Conservation (phyloP, 2,329 filamentous ascomycete genomes). For the Chalara sp. region DNA sequence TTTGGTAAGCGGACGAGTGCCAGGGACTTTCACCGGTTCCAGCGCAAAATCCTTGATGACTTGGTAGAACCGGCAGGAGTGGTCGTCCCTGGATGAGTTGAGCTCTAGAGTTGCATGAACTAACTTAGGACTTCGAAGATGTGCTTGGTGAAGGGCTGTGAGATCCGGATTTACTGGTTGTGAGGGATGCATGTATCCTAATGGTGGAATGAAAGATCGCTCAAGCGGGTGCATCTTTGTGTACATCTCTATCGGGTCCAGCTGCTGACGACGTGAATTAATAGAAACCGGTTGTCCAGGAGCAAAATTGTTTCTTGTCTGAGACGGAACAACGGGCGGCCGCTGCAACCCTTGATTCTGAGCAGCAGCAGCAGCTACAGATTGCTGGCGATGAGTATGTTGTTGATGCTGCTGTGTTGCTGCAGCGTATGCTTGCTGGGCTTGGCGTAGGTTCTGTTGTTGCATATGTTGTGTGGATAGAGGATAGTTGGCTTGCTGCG, state of each 20-base stretch:
- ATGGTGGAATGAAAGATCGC: slow-evolving; percentile 30
- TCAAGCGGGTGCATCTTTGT: slow-evolving; percentile 9
- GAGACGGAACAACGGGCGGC: too few species aligned
- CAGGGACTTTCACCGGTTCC: slow-evolving; percentile 31
- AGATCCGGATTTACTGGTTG: slow-evolving; percentile 37
- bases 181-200: slow-evolving; percentile 26
- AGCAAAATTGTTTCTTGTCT: too few species aligned
- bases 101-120: slow-evolving; percentile 12
- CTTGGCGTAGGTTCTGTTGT: too few species aligned
- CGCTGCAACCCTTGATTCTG: background rate
- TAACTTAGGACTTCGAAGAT: slow-evolving; percentile 46
- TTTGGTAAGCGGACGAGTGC: slow-evolving; percentile 24
- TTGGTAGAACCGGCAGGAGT: slow-evolving; percentile 39
- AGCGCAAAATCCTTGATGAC: slow-evolving; percentile 45
- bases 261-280: too few species aligned
- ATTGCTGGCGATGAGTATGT: too few species aligned
- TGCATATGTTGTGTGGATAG: too few species aligned
- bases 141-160: slow-evolving; percentile 50
- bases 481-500: too few species aligned
- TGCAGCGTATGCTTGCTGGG: too few species aligned
- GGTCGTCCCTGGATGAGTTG: slow-evolving; percentile 7
- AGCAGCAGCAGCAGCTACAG: background rate
- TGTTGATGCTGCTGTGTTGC: too few species aligned
- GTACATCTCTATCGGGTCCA: slow-evolving; percentile 28
- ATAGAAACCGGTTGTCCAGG: too few species aligned